Conservation (phyloP, 129 eudicot genomes). For the Escallonia herrerae region DNA sequence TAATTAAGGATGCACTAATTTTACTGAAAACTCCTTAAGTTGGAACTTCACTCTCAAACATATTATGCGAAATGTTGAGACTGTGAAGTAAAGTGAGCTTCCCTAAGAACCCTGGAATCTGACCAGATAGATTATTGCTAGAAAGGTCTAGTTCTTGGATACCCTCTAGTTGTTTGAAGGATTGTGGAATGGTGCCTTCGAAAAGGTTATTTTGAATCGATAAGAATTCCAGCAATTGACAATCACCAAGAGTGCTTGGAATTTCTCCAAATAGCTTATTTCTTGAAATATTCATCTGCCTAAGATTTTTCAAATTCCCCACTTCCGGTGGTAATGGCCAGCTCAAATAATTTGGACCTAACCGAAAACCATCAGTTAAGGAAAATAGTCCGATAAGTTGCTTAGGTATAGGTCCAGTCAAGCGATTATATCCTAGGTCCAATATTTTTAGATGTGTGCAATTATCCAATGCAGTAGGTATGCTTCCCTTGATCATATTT, state of each 20-base stretch:
- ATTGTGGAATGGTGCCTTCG: not conserved
- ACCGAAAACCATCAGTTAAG: not conserved
- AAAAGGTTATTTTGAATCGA: no score
- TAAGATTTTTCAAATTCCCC: not conserved
- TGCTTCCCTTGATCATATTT: not conserved
- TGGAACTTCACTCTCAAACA: not conserved
- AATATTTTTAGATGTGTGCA: not conserved
- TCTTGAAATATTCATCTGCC: not conserved
- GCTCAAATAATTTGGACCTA: not conserved
- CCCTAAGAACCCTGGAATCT: not conserved
- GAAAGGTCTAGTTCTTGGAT: not conserved
- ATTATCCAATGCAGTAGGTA: not conserved
- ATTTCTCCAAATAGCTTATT: not conserved
- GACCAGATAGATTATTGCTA: not conserved
- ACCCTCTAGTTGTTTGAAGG: not conserved
- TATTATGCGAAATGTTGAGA: not conserved
- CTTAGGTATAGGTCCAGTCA: not conserved
- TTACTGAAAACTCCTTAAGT: not conserved
- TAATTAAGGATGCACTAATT: not conserved
- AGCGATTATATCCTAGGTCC: not conserved
- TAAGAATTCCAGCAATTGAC: not conserved
- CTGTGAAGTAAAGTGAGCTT: not conserved
- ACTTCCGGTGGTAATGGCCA: not conserved
- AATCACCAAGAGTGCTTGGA: not conserved
- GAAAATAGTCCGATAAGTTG: not conserved